Percentiles rank a stretch among this genome's conserved stretches.
Conservation (phyloP, 2,329 filamentous ascomycete species). For the Celoporthe dispersa region DNA sequence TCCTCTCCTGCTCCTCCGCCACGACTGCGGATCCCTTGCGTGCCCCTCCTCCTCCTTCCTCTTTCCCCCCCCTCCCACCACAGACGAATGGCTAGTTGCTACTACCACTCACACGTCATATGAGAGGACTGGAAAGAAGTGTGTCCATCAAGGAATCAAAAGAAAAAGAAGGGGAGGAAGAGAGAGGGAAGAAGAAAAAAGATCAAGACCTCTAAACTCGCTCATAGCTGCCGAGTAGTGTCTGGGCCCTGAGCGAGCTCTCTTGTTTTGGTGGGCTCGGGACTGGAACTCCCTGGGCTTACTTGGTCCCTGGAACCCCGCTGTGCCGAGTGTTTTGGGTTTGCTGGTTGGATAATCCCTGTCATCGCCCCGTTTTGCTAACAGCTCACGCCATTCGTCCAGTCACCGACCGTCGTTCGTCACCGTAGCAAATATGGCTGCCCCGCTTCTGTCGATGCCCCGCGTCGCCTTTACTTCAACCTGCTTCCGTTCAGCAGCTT, state of each 20-base stretch:
- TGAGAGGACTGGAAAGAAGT: not conserved
- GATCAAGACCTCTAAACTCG: not conserved
- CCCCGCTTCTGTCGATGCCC: conserved; percentile 42
- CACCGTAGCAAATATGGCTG: conserved; percentile 37
- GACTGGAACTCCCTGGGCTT: not conserved
- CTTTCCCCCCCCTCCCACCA: not conserved
- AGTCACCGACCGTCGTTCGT: conserved; percentile 12
- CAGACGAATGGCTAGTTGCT: not conserved
- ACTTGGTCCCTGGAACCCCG: conserved; percentile 5
- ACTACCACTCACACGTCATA: not conserved
- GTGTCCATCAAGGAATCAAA: not conserved
- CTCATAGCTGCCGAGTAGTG: not conserved
- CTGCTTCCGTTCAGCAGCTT: conserved; percentile 38
- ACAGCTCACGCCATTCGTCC: conserved; percentile 29
- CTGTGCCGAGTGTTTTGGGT: conserved; percentile 17
- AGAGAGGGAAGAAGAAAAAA: not conserved
- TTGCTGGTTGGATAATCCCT: conserved; percentile 30
- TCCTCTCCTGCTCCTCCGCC: not conserved
- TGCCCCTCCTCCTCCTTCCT: not conserved
- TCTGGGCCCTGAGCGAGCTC: not conserved
- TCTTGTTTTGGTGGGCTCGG: conserved; percentile 6
- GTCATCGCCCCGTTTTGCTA: conserved; percentile 28
- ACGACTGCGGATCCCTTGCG: not conserved
- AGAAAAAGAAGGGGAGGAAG: too few relatives aligned
- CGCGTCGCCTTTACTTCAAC: conserved; percentile 34